Conservation (phyloP, 306 rosid genomes). For the Acacia crassicarpa region DNA sequence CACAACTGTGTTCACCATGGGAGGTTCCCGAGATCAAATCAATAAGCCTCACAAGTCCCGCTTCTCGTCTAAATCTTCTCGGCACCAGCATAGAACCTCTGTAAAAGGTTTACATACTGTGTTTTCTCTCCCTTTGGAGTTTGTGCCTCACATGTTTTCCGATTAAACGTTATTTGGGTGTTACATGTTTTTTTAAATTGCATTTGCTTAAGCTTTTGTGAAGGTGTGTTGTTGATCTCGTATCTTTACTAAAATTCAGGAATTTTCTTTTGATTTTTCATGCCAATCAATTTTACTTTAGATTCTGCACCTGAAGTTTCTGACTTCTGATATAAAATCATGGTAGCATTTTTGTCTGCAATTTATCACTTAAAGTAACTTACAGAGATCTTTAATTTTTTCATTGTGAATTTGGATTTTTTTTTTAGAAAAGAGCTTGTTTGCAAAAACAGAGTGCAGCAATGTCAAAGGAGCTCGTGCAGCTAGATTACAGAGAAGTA, state of each 20-base stretch:
- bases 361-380: background rate
- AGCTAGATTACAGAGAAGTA: constrained; percentile 73
- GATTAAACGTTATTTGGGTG: background rate
- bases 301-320: background rate
- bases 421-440: constrained; percentile 58
- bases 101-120: constrained; percentile 39
- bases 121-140: background rate
- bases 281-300: background rate
- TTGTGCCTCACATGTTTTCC: background rate
- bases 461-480: constrained; percentile 75
- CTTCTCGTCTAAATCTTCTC: constrained; percentile 73
- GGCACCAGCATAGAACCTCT: constrained; percentile 65
- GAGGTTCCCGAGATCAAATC: constrained; percentile 59
- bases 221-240: background rate
- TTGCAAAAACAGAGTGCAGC: constrained; percentile 53
- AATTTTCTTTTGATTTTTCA: background rate
- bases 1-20: constrained; percentile 45
- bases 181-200: background rate
- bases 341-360: background rate
- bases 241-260: background rate
- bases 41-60: constrained; percentile 81
- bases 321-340: background rate
- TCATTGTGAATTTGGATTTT: constrained; percentile 17
- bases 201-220: background rate
- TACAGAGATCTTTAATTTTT: background rate